Conservation (phyloP, 2,329 filamentous ascomycete genomes). For the Stachybotrys chlorohalonatus region DNA sequence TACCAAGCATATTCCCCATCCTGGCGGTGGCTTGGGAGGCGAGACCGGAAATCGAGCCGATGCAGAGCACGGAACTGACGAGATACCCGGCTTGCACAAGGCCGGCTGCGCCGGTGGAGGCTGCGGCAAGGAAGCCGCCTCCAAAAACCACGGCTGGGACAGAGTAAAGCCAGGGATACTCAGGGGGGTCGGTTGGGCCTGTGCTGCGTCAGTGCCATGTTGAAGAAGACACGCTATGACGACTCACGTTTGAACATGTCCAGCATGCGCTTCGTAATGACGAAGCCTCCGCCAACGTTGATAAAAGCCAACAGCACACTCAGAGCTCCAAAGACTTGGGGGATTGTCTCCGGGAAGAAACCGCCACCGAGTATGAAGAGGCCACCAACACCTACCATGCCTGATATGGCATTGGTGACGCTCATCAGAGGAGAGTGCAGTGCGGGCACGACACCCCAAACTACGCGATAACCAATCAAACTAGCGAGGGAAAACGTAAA, state of each 20-base stretch:
- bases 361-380: constrained; percentile 85
- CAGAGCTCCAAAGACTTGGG: constrained; percentile 66
- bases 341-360: constrained; percentile 66
- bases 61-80: constrained; percentile 75
- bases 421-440: constrained; percentile 87
- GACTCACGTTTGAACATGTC: constrained; percentile 73
- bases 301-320: constrained; percentile 82
- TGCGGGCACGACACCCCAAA: constrained; percentile 79
- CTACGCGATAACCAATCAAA: constrained; percentile 77
- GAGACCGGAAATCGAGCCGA: constrained; percentile 72
- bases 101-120: constrained; percentile 72
- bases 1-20: constrained; percentile 77
- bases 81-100: constrained; percentile 83
- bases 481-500: constrained; percentile 80
- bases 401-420: constrained; percentile 87
- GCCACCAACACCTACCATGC: constrained; percentile 83
- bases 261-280: constrained; percentile 88
- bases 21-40: constrained; percentile 76
- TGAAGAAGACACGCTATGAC: neutral
- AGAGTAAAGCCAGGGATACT: constrained; percentile 82
- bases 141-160: constrained; percentile 70
- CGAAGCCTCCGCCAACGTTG: constrained; percentile 81
- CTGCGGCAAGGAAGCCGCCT: constrained; percentile 71
- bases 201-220: constrained; percentile 6
- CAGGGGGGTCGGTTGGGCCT: constrained; percentile 74